A percentile compares a stretch with the other conserved stretches of the same genome.
These are phyloP conservation scores for Boletus rufocinnamomeus DNA, from an alignment of 768 basidiomycete species.

Conservation along the genomic window DNA sequence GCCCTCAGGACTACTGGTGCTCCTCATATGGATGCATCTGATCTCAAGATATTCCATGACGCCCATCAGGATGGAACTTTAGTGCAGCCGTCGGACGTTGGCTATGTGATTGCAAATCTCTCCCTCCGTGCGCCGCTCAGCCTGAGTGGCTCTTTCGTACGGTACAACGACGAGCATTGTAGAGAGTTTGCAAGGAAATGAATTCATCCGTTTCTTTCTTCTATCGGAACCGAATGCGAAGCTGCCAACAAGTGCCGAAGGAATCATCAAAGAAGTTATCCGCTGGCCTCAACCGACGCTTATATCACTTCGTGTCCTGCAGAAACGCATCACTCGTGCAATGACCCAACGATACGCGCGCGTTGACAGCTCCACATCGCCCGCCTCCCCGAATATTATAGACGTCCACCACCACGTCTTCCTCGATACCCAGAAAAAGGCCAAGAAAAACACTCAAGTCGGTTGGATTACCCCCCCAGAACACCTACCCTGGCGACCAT, in stretches of 20 bases:
- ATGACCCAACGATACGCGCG: conserved; percentile 20
- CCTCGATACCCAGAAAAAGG: conserved; percentile 52
- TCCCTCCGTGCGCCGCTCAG: conserved; percentile 62
- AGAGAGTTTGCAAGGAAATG: conserved; percentile 47
- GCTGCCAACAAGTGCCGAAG: conserved; percentile 4
- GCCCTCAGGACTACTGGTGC: conserved; percentile 52
- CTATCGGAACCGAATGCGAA: conserved; percentile 22
- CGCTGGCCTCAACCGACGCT: background rate
- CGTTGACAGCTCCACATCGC: background rate
- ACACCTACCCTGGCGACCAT: conserved; percentile 65
- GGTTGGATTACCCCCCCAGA: conserved; percentile 66
- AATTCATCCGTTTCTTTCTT: conserved; percentile 12
- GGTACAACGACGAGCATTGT: conserved; percentile 77
- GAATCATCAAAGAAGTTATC: conserved; percentile 19
- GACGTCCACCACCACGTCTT: conserved; percentile 84
- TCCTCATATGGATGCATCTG: conserved; percentile 53
- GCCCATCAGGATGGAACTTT: conserved; percentile 67
- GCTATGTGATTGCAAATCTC: conserved; percentile 77
- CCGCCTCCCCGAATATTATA: conserved; percentile 33
- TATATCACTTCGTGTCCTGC: conserved; percentile 4
- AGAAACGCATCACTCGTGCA: background rate
- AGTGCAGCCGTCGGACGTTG: conserved; percentile 71
- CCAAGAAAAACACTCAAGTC: conserved; percentile 42
- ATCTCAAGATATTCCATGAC: conserved; percentile 58
- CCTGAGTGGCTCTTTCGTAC: conserved; percentile 76